These are phyloP conservation scores for Metschnikowia continentalis DNA, from an alignment of 805 yeast genomes.

Conservation along the genomic window DNA sequence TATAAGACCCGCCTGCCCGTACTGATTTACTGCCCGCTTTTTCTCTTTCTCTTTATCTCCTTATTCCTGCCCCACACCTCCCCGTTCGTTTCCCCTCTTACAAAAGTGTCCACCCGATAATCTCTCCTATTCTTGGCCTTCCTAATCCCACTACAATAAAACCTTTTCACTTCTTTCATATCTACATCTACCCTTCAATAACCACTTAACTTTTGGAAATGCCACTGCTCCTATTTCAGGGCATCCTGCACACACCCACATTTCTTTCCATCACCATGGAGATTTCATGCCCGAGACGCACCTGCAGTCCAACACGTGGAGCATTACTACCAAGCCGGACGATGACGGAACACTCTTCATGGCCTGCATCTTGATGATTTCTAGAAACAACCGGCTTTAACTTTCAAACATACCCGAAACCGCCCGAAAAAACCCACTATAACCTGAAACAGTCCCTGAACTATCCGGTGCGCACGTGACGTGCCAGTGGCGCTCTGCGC, in stretches of 20 bases:
- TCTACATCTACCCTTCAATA: background rate
- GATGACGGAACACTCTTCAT: no score
- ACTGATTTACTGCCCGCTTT: background rate
- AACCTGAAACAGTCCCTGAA: background rate
- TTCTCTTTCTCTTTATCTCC: background rate
- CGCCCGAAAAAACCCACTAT: background rate
- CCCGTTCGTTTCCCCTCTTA: background rate
- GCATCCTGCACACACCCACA: background rate
- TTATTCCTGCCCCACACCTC: background rate
- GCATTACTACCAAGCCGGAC: background rate
- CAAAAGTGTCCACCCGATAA: background rate
- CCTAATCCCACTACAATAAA: background rate
- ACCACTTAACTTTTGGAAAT: no score
- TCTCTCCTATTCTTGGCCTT: background rate
- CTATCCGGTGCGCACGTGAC: background rate
- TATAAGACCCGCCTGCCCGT: background rate
- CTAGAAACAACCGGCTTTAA: no score
- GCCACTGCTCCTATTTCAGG: no score
- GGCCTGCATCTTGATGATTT: no score
- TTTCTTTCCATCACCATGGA: background rate
- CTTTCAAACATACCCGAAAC: background rate
- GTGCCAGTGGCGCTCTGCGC: constrained; percentile 6
- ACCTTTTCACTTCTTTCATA: background rate
- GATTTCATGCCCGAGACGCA: background rate
- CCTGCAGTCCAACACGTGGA: constrained; percentile 2